Percentiles rank a stretch among this genome's conserved stretches.
These are phyloP conservation scores for Metschnikowia noctiluminum DNA, from an alignment of 805 yeast species.

Conservation along the genomic window DNA sequence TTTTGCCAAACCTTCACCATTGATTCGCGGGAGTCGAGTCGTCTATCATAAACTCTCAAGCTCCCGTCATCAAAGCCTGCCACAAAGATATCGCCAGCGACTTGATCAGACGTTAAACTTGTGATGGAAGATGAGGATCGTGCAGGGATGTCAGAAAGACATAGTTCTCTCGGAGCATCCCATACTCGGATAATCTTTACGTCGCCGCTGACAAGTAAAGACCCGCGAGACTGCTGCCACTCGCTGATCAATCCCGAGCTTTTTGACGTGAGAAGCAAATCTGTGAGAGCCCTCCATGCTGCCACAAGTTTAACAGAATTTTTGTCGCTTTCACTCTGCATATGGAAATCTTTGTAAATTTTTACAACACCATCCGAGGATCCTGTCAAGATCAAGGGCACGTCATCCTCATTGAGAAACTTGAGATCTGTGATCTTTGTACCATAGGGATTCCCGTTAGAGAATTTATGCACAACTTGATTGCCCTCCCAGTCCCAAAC, in stretches of 20 bases:
- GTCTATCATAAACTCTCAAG: conserved; percentile 83
- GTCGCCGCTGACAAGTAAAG: conserved; percentile 89
- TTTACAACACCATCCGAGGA: conserved; percentile 93
- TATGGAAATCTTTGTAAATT: conserved; percentile 72
- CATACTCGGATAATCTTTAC: conserved; percentile 86
- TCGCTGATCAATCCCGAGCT: conserved; percentile 83
- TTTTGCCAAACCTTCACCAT: conserved; percentile 79
- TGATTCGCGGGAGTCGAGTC: conserved; percentile 79
- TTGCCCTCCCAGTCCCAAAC: conserved; percentile 84
- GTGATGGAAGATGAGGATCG: conserved; percentile 87
- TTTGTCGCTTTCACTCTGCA: conserved; percentile 22
- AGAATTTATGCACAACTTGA: conserved; percentile 60
- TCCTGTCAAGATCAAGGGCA: conserved; percentile 80
- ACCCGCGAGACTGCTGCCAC: conserved; percentile 96
- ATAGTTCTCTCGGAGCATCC: conserved; percentile 94
- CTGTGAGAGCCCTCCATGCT: conserved; percentile 92
- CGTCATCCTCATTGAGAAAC: conserved; percentile 88
- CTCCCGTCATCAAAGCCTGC: conserved; percentile 93
- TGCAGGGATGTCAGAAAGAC: conserved; percentile 85
- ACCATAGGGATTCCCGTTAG: conserved; percentile 82
- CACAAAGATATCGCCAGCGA: conserved; percentile 84
- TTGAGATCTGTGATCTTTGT: conserved; percentile 85
- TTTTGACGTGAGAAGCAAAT: conserved; percentile 73
- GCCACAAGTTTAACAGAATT: conserved; percentile 58
- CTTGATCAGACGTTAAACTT: conserved; percentile 89